Percentiles rank a stretch among this genome's conserved stretches.
Evolutionary conservation across 768 basidiomycete genomes (phyloP).

Genomic region (Collybia sordida): DNA sequence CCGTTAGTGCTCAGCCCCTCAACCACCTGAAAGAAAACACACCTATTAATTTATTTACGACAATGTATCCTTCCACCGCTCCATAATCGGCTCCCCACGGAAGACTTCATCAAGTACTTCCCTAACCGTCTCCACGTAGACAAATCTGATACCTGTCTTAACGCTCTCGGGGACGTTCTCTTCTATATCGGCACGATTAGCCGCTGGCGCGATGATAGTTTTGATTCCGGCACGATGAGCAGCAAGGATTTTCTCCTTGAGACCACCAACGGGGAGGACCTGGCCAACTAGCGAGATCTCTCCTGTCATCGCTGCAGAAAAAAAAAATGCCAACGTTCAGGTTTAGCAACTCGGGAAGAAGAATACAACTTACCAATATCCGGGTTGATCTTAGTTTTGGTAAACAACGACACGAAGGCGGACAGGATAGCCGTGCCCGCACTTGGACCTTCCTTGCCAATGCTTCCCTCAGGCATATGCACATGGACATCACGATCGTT

Average conservation of each 20-base stretch:
- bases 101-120: conserved; percentile 92
- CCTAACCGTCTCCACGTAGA: conserved; percentile 91
- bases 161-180: conserved; percentile 97
- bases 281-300: conserved; percentile 97
- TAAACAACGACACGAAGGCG: conserved; percentile 91
- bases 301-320: conserved; percentile 85
- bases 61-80: conserved; percentile 67
- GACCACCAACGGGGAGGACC: conserved; percentile 92
- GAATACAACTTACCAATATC: conserved; percentile 71
- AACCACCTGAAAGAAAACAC: conserved; percentile 1
- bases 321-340: neutral
- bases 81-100: conserved; percentile 51
- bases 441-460: conserved; percentile 94
- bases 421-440: conserved; percentile 93
- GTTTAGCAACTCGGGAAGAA: neutral
- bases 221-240: conserved; percentile 97
- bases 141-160: conserved; percentile 91
- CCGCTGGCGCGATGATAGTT: conserved; percentile 83
- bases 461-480: conserved; percentile 95
- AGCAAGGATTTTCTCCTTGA: conserved; percentile 96
- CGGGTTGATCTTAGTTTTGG: conserved; percentile 76
- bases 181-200: conserved; percentile 92
- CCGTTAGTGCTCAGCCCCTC: neutral
- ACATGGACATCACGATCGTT: conserved; percentile 89
- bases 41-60: conserved; percentile 7